Evolutionary conservation across 225 moss, liverwort and hornwort genomes (phyloP), one percentile per base, ranked within the genome.

Genomic region (Lunularia cruciata): DNA sequence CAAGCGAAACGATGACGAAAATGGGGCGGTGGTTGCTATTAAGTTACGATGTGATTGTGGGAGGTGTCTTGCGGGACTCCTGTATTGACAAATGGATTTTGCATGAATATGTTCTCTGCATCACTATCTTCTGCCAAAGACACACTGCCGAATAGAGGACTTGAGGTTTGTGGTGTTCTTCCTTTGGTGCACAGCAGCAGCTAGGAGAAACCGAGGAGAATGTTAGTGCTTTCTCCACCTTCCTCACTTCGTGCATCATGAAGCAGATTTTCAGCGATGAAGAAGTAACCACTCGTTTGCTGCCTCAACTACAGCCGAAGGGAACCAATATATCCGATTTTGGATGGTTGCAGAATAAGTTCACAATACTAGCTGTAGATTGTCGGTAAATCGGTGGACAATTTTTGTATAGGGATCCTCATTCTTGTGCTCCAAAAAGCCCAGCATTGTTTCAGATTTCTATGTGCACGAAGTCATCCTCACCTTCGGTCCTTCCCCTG

Each of bases 201-300:
- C 63, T 63, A 63, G 63, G 45, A 43, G 63, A 63, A 43, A 15
- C 43, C 23, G 63, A 63, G 26, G 22, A 7, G 42, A 16, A 25
- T 3, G 63, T 63, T 1, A 2, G 25, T 63, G 63, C 40, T 12
- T 25, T 43, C 22, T 63, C 63, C 18, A 40, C 63, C 27, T 42
- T 63, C 27, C 42, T 63, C 22, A 63, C 42, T 16, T 63, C 63
- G 42, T 63, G 63, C 63, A 63, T 63, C 23, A 27, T 63, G 43
- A 26, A 45, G 37, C 42, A 63, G 63, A 30, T 63, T 15, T 63
- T 63, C 20, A 2, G 4, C 43, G 63, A 63, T 27, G 63, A 10
- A 25, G 63, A 43, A 20, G 5, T 38, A 20, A 10, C 30, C 37
- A 10, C 60, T 23, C 3, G 14, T 18, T 20, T 19, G 49, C 1